Percentiles rank a stretch among this genome's conserved stretches.
phyloP scores from a whole-genome alignment of 805 yeast species.

The Kregervanrija delftensis region DNA sequence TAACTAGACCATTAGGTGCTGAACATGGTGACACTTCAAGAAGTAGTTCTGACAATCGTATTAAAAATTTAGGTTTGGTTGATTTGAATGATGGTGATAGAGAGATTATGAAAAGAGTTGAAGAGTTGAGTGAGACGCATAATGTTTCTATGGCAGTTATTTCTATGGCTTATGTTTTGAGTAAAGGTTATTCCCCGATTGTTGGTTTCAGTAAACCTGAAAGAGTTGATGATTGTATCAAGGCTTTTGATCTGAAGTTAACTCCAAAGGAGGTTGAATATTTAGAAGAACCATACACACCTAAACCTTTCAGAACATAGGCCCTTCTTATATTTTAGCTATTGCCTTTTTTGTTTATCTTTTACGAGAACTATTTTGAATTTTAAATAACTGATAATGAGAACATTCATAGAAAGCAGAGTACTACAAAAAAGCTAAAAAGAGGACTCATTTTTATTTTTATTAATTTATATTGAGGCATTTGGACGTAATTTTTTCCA shows the following conservation, averaged over 20 bases:
- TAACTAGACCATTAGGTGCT: slow-evolving; percentile 4
- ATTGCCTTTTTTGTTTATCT: too few relatives aligned
- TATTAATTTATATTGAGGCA: too few relatives aligned
- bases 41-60: slow-evolving; percentile 30
- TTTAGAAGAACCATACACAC: slow-evolving; percentile 31
- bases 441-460: too few relatives aligned
- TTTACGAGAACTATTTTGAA: too few relatives aligned
- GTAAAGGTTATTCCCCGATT: slow-evolving; percentile 49
- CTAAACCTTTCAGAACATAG: slow-evolving; percentile 1
- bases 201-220: slow-evolving; percentile 43
- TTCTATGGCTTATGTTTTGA: slow-evolving; percentile 46
- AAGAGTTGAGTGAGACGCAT: slow-evolving; percentile 41
- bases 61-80: slow-evolving; percentile 7
- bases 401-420: too few relatives aligned
- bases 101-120: slow-evolving; percentile 44
- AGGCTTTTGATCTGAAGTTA: slow-evolving; percentile 34
- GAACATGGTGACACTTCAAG: slow-evolving; percentile 2
- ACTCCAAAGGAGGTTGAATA: slow-evolving; percentile 30
- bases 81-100: slow-evolving; percentile 21
- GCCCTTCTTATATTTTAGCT: too few relatives aligned
- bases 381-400: too few relatives aligned
- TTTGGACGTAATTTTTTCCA: too few relatives aligned
- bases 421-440: too few relatives aligned
- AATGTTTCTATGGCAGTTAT: slow-evolving; percentile 47
- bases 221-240: slow-evolving; percentile 46